These are phyloP conservation scores for Penicillium daleae DNA, from an alignment of 495 filamentous ascomycete genomes.

Conservation along the genomic window DNA sequence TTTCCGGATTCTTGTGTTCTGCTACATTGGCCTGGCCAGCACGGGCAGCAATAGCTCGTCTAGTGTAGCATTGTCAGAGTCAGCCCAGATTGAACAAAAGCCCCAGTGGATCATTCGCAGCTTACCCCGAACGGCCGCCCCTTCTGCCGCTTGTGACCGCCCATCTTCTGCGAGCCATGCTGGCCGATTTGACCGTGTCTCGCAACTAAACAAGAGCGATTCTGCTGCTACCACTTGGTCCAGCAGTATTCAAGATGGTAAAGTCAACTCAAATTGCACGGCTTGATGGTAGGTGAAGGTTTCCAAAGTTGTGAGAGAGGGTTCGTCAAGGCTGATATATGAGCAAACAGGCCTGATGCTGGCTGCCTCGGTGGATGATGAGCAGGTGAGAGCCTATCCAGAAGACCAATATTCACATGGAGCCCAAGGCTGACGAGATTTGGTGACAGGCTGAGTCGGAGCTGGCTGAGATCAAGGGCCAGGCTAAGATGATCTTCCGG, in stretches of 20 bases:
- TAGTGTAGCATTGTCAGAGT: conserved; percentile 26
- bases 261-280: conserved; percentile 92
- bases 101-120: conserved; percentile 7
- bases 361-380: conserved; percentile 92
- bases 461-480: conserved; percentile 84
- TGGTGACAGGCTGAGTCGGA: conserved; percentile 65
- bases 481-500: conserved; percentile 87
- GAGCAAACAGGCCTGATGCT: conserved; percentile 77
- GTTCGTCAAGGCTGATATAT: conserved; percentile 30
- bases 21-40: conserved; percentile 31
- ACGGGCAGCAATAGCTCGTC: conserved; percentile 18
- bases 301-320: background rate
- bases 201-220: conserved; percentile 20
- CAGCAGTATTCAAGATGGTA: conserved; percentile 66
- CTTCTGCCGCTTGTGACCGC: conserved; percentile 46
- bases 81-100: conserved; percentile 11
- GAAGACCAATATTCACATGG: background rate
- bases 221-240: conserved; percentile 2
- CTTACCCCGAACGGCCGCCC: conserved; percentile 20
- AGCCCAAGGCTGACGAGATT: conserved; percentile 4
- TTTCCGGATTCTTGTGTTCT: conserved; percentile 20
- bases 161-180: conserved; percentile 38
- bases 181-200: conserved; percentile 26
- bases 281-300: conserved; percentile 74
- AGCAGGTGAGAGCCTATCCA: conserved; percentile 55